Evolutionary conservation across 805 yeast species (phyloP), one percentile per base, ranked within the genome.

Genomic region (Saccharomycopsis sp.): DNA sequence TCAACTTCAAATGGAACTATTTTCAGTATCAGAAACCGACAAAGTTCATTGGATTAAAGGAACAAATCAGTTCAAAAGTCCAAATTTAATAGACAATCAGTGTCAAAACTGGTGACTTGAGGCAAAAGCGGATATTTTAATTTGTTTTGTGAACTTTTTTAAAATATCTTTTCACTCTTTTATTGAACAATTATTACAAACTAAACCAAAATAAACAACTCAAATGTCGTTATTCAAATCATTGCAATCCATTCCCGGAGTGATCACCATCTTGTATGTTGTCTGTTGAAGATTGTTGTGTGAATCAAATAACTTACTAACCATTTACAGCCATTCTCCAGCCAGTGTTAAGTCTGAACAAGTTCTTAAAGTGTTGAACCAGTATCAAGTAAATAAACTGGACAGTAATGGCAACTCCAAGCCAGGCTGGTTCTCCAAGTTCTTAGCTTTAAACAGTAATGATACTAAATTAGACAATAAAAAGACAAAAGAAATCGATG

Each of bases 211-310:
- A 23, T 10, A 8, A 23, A 10, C 26, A 23, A 23, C 10, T 10
- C 40, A 15, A 19, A 62, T 62, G 66, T 61, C 66, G 4, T 55
- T 60, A 56, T 52, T 62, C 42, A 61, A 52, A 42, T 50, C 63
- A 1, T 46, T 62, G 6, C 65, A 61, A 45, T 38, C 45, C 10
- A 42, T 54, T 3, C 60, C 63, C 4, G 61, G 64, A 25, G 57
- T 54, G 1, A 57, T 63, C 41, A 63, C 67, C 21, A 42, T 63
- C 25, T 63, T 61, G 63, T 60, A 53, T 41, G 63, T 57, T 27
- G n/a, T 28, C 31, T 9, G n/a, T 28, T 12, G 10, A 23, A 23
- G 26, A 8, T 23, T 6, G 5, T 6, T 13, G 8, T 6, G 13
- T 17, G 10, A 17, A 18, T 31, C 13, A 31, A 9, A 31, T 23